Evolutionary conservation across 208 protist genomes (phyloP), one percentile per base, ranked within the genome.

Genomic region (Lotmaria passim): DNA sequence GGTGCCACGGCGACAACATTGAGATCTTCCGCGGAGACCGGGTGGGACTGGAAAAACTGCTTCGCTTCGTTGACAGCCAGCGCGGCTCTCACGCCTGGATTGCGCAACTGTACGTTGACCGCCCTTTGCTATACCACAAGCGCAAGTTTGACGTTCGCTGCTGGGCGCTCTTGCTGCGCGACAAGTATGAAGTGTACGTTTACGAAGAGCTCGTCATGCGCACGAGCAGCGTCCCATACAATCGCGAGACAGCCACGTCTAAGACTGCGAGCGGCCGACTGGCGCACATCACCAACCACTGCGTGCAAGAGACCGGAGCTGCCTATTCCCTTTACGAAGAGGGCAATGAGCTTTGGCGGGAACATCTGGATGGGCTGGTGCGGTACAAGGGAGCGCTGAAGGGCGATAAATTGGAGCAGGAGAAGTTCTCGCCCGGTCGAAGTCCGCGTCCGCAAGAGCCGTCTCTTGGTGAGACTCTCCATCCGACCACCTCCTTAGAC

Each of bases 121-220:
- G 83, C 2, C 94, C 94, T 58, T 78, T 98, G 30, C 77, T 98
- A 21, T 72, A 94, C 36, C 77, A 83, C 39, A 69, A 82, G 23
- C 82, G 93, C 24, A 98, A 98, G 81, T 98, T 98, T 63, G 93
- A 98, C 59, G 73, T 98, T 17, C 85, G 94, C 23, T 79, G 86
- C 39, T 98, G 93, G 91, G 91, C 82, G 19, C 62, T 97, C 24
- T 50, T 85, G 36, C 48, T 73, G 52, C 75, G 70, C 33, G 81
- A 85, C 19, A 79, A 47, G 82, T 93, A 84, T 57, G 72, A 75
- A 44, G 85, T 96, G 17, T 93, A 82, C 57, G 78, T 96, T 4
- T 77, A 93, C 68, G 75, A 91, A 26, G 75, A 90, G 52, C 69
- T 93, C 12, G 88, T 96, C 19, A 93, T 96, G 87, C 91, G 94